Percentiles rank a stretch among this genome's conserved stretches.
These are phyloP conservation scores for Exophiala lecanii-corni DNA, from an alignment of 2,329 filamentous ascomycete genomes.

Conservation along the genomic window DNA sequence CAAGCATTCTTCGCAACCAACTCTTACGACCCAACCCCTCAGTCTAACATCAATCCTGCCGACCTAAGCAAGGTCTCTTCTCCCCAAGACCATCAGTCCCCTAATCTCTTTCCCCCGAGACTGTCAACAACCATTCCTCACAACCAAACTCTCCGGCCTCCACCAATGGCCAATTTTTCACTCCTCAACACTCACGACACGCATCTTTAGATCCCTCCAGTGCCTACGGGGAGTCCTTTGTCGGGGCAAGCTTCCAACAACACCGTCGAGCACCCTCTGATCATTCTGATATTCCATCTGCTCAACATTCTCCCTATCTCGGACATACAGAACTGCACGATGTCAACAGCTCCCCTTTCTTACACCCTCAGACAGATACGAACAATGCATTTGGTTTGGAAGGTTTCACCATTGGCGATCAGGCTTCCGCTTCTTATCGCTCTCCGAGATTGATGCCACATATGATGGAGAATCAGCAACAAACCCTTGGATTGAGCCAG, in stretches of 20 bases:
- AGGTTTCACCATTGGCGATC: constrained; percentile 68
- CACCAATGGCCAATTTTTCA: constrained; percentile 49
- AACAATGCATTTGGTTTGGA: constrained; percentile 74
- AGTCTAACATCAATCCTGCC: constrained; percentile 39
- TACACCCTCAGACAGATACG: constrained; percentile 68
- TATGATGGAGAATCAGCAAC: constrained; percentile 43
- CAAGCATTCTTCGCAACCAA: constrained; percentile 22
- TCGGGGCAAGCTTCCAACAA: constrained; percentile 63
- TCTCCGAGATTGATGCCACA: constrained; percentile 65
- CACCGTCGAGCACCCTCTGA: constrained; percentile 86
- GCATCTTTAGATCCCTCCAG: constrained; percentile 58
- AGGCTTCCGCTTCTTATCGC: constrained; percentile 58
- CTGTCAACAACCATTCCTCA: constrained; percentile 42
- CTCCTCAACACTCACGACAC: constrained; percentile 55
- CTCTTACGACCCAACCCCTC: constrained; percentile 35
- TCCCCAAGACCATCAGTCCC: constrained; percentile 50
- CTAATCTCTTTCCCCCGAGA: constrained; percentile 53
- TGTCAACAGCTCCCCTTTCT: constrained; percentile 70
- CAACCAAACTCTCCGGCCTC: constrained; percentile 48
- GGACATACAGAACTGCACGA: constrained; percentile 76
- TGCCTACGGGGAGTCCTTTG: constrained; percentile 50
- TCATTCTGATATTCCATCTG: constrained; percentile 83
- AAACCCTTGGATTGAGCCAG: constrained; percentile 10
- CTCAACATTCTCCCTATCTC: constrained; percentile 76
- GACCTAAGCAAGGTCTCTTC: constrained; percentile 45